Percentiles rank a stretch among this genome's conserved stretches.
Evolutionary conservation across 495 filamentous ascomycete species (phyloP).

Genomic region (Penicillium coprophilum): DNA sequence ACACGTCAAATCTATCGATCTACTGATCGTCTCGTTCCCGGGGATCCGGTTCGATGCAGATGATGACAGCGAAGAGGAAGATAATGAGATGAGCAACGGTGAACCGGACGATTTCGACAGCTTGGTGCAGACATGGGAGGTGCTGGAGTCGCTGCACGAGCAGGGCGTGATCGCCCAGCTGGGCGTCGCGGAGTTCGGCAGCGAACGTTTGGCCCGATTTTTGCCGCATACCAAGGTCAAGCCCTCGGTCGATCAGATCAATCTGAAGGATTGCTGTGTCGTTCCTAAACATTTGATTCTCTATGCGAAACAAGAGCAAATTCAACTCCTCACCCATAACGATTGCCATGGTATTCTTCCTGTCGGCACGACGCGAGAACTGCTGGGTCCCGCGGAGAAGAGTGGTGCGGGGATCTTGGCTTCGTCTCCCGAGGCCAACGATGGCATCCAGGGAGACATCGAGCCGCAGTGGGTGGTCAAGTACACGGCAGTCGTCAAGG

Average conservation of each 20-base stretch:
- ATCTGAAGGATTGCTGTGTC: constrained; percentile 92
- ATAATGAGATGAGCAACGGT: constrained; percentile 56
- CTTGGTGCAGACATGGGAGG: constrained; percentile 67
- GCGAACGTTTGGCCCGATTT: constrained; percentile 69
- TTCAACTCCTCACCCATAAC: constrained; percentile 90
- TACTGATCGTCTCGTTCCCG: constrained; percentile 91
- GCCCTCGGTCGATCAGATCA: constrained; percentile 93
- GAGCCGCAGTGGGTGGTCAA: constrained; percentile 93
- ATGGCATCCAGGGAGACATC: constrained; percentile 68
- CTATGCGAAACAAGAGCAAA: constrained; percentile 78
- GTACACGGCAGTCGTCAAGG: constrained; percentile 95
- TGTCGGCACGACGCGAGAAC: constrained; percentile 74
- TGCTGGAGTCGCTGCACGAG: constrained; percentile 72
- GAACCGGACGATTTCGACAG: constrained; percentile 59
- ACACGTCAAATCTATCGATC: constrained; percentile 70
- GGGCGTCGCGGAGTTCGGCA: constrained; percentile 89
- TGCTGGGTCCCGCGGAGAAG: constrained; percentile 65
- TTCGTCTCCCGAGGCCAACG: constrained; percentile 43
- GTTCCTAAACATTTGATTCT: constrained; percentile 85
- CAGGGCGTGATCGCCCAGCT: constrained; percentile 69
- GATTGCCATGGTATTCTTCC: constrained; percentile 92
- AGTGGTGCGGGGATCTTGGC: constrained; percentile 70
- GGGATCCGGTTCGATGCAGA: constrained; percentile 92
- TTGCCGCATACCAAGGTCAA: constrained; percentile 64
- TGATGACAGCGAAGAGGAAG: constrained; percentile 73